Base-by-base conservation (phyloP, 768 basidiomycete genomes). In the Trametes cubensis region DNA sequence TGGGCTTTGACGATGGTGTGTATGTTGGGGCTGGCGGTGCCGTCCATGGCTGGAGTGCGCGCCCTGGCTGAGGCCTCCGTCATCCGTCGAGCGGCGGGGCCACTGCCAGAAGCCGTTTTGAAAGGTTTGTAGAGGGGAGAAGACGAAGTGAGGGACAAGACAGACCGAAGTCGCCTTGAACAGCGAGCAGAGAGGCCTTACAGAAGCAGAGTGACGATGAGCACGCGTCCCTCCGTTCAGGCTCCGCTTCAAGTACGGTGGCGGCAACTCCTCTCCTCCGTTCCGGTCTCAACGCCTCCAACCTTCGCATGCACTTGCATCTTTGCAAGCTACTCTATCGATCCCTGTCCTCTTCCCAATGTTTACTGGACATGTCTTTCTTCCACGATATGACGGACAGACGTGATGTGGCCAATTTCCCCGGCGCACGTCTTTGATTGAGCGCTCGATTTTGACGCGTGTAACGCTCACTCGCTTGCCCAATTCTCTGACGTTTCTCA, bases 1-100 rank as follows among this genome's bases (percentile, higher is more conserved):
- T 99, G 95, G 62, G 95, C 91, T 78, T 92, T 92, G 79, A 94
- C 92, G 76, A 94, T 94, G 73, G 90, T 93, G 76, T 92, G 87
- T 72, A 94, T 92, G 76, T 91, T 92, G 74, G 88, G 87, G 50
- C 62, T 87, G 77, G 88, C 85, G 81, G 89, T 85, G 74, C 85
- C 89, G 80, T 92, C 90, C 90, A 91, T 92, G 78, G 87, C 84
- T 80, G 88, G 87, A 69, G 80, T 79, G 87, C 89, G 73, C 62
- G 71, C 71, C 66, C 72, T 66, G 67, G 72, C 70, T 66, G 71
- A 69, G 67, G 70, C 71, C 75, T 75, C 73, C 66, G 73, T 70
- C 67, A 69, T 67, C 68, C 70, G 73, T 70, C 73, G 75, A 72
- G 71, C 69, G 67, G 70, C 72, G 66, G 68, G 73, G 66, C 73